Conservation (phyloP, 352 stramenopile species). For the Phytopythium boreale region DNA sequence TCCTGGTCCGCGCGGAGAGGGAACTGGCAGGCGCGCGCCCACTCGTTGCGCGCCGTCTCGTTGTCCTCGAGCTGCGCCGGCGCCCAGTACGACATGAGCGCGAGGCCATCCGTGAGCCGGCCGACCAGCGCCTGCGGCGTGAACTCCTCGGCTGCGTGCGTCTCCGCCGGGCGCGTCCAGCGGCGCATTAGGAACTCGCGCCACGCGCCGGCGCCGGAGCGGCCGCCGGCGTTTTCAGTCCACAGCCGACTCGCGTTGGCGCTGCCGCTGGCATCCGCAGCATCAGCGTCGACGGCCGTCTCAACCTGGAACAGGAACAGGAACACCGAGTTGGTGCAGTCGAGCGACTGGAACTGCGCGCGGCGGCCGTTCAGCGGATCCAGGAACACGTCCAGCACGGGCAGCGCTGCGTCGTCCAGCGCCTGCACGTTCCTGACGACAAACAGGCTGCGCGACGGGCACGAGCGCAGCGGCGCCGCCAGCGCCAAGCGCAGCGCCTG, state of each 20-base stretch:
- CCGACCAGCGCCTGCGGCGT: slow-evolving; percentile 68
- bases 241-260: slow-evolving; percentile 10
- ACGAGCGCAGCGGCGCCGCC: slow-evolving; percentile 27
- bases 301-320: slow-evolving; percentile 53
- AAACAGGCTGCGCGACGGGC: slow-evolving; percentile 48
- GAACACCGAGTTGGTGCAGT: slow-evolving; percentile 54
- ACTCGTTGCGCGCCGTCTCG: neutral
- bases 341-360: slow-evolving; percentile 57
- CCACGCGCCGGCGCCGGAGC: slow-evolving; percentile 20
- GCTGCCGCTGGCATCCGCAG: neutral
- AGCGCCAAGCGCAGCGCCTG: slow-evolving; percentile 38
- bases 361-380: slow-evolving; percentile 68
- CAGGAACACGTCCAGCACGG: slow-evolving; percentile 63
- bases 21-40: neutral
- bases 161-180: slow-evolving; percentile 34
- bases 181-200: slow-evolving; percentile 54
- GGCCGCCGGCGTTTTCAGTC: neutral
- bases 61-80: neutral
- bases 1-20: neutral
- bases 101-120: slow-evolving; percentile 41
- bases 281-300: neutral
- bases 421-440: slow-evolving; percentile 48
- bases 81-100: slow-evolving; percentile 14
- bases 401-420: slow-evolving; percentile 40
- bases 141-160: slow-evolving; percentile 38